These are phyloP conservation scores for Periconia sp. DNA, from an alignment of 2,329 filamentous ascomycete species.

Conservation along the genomic window DNA sequence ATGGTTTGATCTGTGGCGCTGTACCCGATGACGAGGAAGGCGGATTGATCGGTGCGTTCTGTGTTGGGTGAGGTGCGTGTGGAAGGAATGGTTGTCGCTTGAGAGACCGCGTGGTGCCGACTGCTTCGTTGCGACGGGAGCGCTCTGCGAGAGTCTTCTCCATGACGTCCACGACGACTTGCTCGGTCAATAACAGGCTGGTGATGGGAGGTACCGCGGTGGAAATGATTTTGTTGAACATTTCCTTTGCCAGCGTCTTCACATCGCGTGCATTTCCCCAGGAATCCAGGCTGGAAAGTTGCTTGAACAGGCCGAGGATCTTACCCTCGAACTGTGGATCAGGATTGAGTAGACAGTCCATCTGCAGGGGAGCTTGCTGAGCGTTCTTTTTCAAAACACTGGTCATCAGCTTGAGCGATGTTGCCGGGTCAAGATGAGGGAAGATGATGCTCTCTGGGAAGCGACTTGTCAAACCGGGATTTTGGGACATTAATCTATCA, in stretches of 20 bases:
- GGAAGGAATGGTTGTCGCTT: conserved; percentile 3
- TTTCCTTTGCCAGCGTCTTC: conserved; percentile 53
- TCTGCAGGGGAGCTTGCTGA: conserved; percentile 33
- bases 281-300: conserved; percentile 47
- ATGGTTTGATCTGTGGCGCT: not conserved
- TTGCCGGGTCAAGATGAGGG: conserved; percentile 33
- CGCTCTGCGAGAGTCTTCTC: conserved; percentile 40
- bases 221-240: conserved; percentile 48
- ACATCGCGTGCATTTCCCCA: conserved; percentile 70
- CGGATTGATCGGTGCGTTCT: conserved; percentile 6
- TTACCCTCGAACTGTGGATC: conserved; percentile 11
- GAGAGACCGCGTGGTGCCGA: conserved; percentile 17
- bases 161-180: conserved; percentile 26
- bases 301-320: conserved; percentile 40
- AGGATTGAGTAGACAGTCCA: conserved; percentile 25
- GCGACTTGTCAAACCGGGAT: conserved; percentile 64
- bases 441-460: conserved; percentile 67
- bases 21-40: not conserved
- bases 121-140: conserved; percentile 18
- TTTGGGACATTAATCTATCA: conserved; percentile 61
- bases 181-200: conserved; percentile 22
- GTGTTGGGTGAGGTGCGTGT: conserved; percentile 5
- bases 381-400: conserved; percentile 40
- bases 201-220: conserved; percentile 16
- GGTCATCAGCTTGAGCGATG: conserved; percentile 43